phyloP scores from a whole-genome alignment of 257 asterid species.

The Solanum lignicaule region DNA sequence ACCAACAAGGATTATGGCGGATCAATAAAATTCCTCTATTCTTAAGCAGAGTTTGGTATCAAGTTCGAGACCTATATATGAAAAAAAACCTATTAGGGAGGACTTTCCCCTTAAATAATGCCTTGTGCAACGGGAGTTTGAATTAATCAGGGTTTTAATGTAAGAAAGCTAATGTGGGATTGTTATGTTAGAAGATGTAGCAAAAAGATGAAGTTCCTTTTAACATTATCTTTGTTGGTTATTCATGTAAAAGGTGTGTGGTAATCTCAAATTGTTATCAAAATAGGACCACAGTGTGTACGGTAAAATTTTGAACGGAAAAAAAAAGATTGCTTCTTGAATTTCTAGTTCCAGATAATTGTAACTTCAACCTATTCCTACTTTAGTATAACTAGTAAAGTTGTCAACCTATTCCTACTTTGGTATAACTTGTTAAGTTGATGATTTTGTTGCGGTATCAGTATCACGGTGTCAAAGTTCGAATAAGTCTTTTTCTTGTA shows the following conservation, averaged over 20 bases:
- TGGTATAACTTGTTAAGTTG: no score
- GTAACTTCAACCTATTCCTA: background rate
- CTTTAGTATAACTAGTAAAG: no score
- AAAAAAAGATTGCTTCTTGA: background rate
- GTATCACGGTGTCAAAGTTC: background rate
- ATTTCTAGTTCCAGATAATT: background rate
- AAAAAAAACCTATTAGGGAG: background rate
- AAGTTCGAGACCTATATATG: background rate
- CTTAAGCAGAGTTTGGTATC: background rate
- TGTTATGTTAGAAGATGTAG: background rate
- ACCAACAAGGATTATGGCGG: background rate
- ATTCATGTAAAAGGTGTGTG: background rate
- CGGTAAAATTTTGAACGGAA: background rate
- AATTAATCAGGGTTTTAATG: background rate
- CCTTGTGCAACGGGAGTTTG: background rate
- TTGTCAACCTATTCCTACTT: background rate
- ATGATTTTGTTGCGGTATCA: background rate
- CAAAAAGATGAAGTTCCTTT: background rate
- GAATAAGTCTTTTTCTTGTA: background rate
- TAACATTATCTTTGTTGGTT: background rate
- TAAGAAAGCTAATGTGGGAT: background rate
- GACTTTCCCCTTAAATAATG: background rate
- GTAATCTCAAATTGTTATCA: background rate
- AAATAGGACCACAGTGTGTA: background rate
- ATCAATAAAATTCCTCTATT: background rate